Percentiles rank a stretch among this genome's conserved stretches.
Evolutionary conservation across 306 rosid genomes (phyloP).

Genomic region (Vigna nakashimae): DNA sequence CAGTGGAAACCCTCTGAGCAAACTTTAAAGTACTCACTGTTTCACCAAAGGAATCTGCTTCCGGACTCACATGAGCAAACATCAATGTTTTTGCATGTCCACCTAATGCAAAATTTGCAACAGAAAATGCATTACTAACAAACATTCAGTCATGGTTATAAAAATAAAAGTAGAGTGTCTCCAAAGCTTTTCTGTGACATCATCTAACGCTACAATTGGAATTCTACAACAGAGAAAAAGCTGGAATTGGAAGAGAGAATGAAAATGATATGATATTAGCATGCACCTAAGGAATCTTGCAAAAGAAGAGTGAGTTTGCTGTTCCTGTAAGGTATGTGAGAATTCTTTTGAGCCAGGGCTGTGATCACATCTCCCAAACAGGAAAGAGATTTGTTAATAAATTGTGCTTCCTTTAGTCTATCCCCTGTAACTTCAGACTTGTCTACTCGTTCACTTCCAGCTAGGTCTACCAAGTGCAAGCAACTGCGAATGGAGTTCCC

Average conservation of each 20-base stretch:
- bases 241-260: conserved; percentile 4
- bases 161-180: conserved; percentile 2
- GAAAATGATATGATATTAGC: neutral
- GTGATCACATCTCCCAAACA: conserved; percentile 96
- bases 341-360: conserved; percentile 93
- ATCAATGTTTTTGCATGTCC: conserved; percentile 96
- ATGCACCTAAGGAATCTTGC: conserved; percentile 85
- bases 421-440: conserved; percentile 96
- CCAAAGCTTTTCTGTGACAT: conserved; percentile 25
- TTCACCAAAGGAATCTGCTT: conserved; percentile 87
- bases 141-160: neutral
- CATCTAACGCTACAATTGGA: neutral
- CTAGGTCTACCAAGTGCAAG: conserved; percentile 94
- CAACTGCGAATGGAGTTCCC: conserved; percentile 76
- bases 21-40: conserved; percentile 87
- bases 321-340: conserved; percentile 95
- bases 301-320: conserved; percentile 97
- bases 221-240: neutral
- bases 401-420: conserved; percentile 89
- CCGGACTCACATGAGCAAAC: conserved; percentile 97
- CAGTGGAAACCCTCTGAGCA: conserved; percentile 89
- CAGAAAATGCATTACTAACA: conserved; percentile 30
- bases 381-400: conserved; percentile 90
- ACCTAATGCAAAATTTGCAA: conserved; percentile 58
- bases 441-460: conserved; percentile 97